Evolutionary conservation across 2,329 filamentous ascomycete species (phyloP).

Genomic region (Paraphoma chrysanthemicola): DNA sequence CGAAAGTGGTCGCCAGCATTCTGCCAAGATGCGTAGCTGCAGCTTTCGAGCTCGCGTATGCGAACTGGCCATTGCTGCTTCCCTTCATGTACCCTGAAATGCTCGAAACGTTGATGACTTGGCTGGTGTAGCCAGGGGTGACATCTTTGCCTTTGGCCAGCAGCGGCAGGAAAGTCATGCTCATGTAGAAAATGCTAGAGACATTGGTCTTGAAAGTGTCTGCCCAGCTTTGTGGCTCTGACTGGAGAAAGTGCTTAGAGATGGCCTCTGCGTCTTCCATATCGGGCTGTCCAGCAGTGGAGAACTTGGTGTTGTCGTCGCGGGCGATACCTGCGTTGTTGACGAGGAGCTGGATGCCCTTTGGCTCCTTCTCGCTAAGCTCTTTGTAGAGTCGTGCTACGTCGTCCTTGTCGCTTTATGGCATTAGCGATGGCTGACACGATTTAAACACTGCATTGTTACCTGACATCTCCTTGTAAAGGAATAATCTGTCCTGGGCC

Average conservation of each 20-base stretch:
- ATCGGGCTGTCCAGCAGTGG: conserved; percentile 56
- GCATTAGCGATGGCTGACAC: background rate
- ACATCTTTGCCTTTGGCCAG: conserved; percentile 57
- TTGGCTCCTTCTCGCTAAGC: conserved; percentile 54
- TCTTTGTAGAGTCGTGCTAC: conserved; percentile 51
- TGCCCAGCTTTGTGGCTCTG: conserved; percentile 55
- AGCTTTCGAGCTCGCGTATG: conserved; percentile 61
- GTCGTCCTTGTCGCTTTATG: conserved; percentile 56
- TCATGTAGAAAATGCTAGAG: conserved; percentile 59
- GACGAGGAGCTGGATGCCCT: conserved; percentile 62
- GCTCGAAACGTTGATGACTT: conserved; percentile 62
- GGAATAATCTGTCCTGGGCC: conserved; percentile 58
- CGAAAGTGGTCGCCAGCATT: conserved; percentile 56
- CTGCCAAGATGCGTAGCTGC: conserved; percentile 54
- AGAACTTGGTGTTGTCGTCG: conserved; percentile 61
- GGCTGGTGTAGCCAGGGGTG: conserved; percentile 57
- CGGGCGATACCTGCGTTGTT: conserved; percentile 62
- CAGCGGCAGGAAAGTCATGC: conserved; percentile 62
- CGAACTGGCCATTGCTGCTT: conserved; percentile 58
- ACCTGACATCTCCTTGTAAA: conserved; percentile 36
- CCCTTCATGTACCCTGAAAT: conserved; percentile 60
- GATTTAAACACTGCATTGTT: conserved; percentile 1
- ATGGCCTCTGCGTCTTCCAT: conserved; percentile 56
- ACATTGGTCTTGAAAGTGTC: conserved; percentile 62
- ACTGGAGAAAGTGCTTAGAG: conserved; percentile 59